Evolutionary conservation across 2,329 filamentous ascomycete genomes (phyloP), one percentile per base, ranked within the genome.

Genomic region (Ophiostoma fasciatum): DNA sequence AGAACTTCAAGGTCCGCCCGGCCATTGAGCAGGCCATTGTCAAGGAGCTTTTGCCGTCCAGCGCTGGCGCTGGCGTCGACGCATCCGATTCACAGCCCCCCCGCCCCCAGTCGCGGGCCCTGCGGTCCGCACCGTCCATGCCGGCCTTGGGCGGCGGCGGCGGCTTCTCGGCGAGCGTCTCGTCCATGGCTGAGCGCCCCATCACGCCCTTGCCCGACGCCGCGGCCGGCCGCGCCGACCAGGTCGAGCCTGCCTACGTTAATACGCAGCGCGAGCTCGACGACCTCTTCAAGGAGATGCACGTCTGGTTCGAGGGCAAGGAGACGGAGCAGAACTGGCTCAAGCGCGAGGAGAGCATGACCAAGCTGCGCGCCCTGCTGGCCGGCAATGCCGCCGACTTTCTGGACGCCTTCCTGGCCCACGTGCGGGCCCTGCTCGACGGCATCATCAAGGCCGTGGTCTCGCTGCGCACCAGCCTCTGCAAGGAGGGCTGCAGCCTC

Each of bases 321-420:
- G 88, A 96, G 59, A 75, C 80, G 1, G 88, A 96, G 52, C 74
- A 82, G 41, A 96, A 96, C 51, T 96, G 88, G 88, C 55, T 82
- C 48, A 77, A 79, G 46, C 71, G 88, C 53, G 88, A 96, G 55
- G 81, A 88, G 60, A 78, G 73, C 50, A 69, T 85, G 26, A 69
- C 68, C 7, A 87, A 81, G 45, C 59, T 96, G 33, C 74, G 88
- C 35, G 72, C 75, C 44, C 67, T 94, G 19, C 73, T 83, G 34
- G 82, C 79, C 42, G 88, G 88, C 38, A 96, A 96, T 53, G 73
- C 81, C 1, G 68, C 70, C 19, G 83, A 93, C 43, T 94, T 80
- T 48, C 67, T 74, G 28, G 73, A 76, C 21, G 63, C 68, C 3
- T 93, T 85, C 49, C 52, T 92, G 28, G 57, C 63, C 4, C 74